Percentiles rank a stretch among this genome's conserved stretches.
These are phyloP conservation scores for Diaporthe capsici DNA, from an alignment of 2,329 filamentous ascomycete species.

Conservation along the genomic window DNA sequence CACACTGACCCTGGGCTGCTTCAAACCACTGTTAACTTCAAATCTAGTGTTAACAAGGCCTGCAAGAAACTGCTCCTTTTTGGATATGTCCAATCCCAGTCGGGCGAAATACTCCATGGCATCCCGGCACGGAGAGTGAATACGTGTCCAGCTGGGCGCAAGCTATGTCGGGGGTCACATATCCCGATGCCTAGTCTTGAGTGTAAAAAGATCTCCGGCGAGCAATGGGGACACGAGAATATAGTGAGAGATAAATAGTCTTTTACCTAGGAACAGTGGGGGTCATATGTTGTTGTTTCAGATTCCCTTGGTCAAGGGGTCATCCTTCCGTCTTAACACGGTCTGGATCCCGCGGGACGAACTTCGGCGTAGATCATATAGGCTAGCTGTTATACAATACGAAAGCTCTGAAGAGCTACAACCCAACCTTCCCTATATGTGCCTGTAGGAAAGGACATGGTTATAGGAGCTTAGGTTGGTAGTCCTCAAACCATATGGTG, in stretches of 20 bases:
- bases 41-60: background rate
- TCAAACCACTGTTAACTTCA: background rate
- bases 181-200: constrained; percentile 5
- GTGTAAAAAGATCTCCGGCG: background rate
- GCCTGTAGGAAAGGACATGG: background rate
- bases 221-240: background rate
- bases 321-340: background rate
- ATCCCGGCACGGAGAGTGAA: background rate
- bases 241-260: constrained; percentile 9
- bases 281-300: constrained; percentile 6
- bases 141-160: constrained; percentile 14
- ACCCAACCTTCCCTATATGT: background rate
- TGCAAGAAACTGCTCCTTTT: background rate
- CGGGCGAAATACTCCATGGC: background rate
- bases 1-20: background rate
- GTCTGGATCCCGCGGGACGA: constrained; percentile 20
- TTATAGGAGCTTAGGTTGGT: background rate
- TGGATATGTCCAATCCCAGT: background rate
- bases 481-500: background rate
- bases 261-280: background rate
- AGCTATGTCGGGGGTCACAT: constrained; percentile 1
- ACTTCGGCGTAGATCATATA: constrained; percentile 28
- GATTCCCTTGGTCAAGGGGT: constrained; percentile 3
- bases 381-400: background rate
- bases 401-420: constrained; percentile 1